Conservation (phyloP, 306 rosid genomes). For the Castanea sativa region DNA sequence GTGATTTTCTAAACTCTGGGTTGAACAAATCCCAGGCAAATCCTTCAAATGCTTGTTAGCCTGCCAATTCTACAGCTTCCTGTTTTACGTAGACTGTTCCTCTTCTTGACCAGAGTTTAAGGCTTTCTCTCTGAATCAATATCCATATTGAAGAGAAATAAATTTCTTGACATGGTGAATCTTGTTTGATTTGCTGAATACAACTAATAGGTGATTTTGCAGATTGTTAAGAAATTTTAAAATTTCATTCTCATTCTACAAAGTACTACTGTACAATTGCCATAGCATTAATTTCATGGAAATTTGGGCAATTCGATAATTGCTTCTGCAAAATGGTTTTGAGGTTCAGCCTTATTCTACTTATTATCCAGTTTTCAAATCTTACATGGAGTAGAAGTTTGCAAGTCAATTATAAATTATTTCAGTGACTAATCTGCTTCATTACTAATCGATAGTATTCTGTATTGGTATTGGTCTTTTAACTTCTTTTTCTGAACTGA, state of each 20-base stretch:
- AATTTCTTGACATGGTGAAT: too few relatives aligned
- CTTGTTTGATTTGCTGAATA: slow-evolving; percentile 33
- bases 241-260: slow-evolving; percentile 35
- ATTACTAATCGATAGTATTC: neutral
- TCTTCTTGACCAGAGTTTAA: slow-evolving; percentile 26
- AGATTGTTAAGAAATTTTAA: slow-evolving; percentile 35
- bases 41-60: too few relatives aligned
- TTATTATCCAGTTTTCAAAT: neutral
- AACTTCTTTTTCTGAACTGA: neutral
- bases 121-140: slow-evolving; percentile 26
- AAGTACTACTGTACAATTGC: slow-evolving; percentile 16
- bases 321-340: slow-evolving; percentile 11
- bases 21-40: too few relatives aligned
- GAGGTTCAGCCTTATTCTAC: neutral
- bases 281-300: neutral
- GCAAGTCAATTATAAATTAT: neutral
- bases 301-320: neutral
- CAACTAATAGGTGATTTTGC: slow-evolving; percentile 11
- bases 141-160: slow-evolving; percentile 36
- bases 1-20: too few relatives aligned
- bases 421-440: neutral
- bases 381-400: neutral
- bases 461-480: neutral
- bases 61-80: too few relatives aligned
- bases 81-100: too few relatives aligned